Percentiles rank a stretch among this genome's conserved stretches.
phyloP scores from a whole-genome alignment of 2,329 filamentous ascomycete species.

The Monosporascus ibericus region DNA sequence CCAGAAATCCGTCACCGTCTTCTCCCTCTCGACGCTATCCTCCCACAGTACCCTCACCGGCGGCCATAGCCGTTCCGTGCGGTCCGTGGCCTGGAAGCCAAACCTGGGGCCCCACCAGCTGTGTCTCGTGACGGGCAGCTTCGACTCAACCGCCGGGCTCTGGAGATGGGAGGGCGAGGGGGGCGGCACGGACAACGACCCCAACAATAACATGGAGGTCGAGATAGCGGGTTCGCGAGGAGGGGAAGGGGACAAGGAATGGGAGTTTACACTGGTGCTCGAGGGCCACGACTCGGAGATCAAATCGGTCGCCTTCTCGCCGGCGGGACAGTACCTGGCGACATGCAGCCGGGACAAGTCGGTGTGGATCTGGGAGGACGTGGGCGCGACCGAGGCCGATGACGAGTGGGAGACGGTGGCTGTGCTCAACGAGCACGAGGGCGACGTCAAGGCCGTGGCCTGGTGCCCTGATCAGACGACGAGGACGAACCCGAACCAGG shows the following conservation, averaged over 20 bases:
- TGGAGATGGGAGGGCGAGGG: slow-evolving; percentile 60
- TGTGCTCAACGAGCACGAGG: slow-evolving; percentile 88
- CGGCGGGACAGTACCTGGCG: slow-evolving; percentile 71
- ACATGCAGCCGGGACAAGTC: slow-evolving; percentile 90
- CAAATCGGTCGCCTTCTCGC: slow-evolving; percentile 70
- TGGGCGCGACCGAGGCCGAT: slow-evolving; percentile 64
- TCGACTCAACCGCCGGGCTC: slow-evolving; percentile 84
- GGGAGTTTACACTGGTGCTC: slow-evolving; percentile 85
- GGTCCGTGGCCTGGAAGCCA: slow-evolving; percentile 84
- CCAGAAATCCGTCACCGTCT: slow-evolving; percentile 81
- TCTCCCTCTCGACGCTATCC: slow-evolving; percentile 75
- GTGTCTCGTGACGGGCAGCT: slow-evolving; percentile 85
- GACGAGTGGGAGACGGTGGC: slow-evolving; percentile 97
- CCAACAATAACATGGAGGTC: slow-evolving; percentile 30
- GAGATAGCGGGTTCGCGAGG: slow-evolving; percentile 28
- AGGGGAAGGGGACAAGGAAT: slow-evolving; percentile 56
- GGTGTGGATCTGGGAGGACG: slow-evolving; percentile 98
- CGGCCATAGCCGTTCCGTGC: slow-evolving; percentile 87
- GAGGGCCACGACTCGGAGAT: slow-evolving; percentile 96
- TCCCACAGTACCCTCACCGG: slow-evolving; percentile 75
- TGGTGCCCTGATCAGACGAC: slow-evolving; percentile 68
- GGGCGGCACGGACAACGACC: slow-evolving; percentile 30
- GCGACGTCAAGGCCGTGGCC: slow-evolving; percentile 87
- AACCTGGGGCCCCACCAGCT: slow-evolving; percentile 54
- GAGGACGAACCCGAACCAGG: slow-evolving; percentile 36